Percentiles rank a stretch among this genome's conserved stretches.
Evolutionary conservation across 768 basidiomycete genomes (phyloP).

Genomic region (Naematelia aurantialba): DNA sequence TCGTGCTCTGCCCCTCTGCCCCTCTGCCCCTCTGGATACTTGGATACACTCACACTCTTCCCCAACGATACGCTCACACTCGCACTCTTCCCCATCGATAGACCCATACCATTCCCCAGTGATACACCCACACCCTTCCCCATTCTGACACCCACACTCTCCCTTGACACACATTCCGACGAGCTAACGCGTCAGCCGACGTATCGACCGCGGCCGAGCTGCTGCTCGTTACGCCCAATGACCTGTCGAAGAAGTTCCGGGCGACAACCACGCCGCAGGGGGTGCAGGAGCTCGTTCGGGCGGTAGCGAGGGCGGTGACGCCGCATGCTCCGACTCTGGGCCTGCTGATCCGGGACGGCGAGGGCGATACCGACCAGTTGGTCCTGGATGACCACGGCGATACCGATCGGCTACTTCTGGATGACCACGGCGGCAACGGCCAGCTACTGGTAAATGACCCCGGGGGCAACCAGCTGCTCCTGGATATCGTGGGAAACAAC

Average conservation of each 20-base stretch:
- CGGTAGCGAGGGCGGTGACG: conserved; percentile 55
- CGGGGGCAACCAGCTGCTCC: neutral
- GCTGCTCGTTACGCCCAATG: conserved; percentile 25
- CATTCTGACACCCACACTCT: neutral
- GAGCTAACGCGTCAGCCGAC: conserved; percentile 17
- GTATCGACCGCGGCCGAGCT: conserved; percentile 30
- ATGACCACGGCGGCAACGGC: neutral
- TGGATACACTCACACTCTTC: no score
- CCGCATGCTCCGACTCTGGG: conserved; percentile 26
- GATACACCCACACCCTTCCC: neutral
- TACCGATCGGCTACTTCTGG: neutral
- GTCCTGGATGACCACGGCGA: neutral
- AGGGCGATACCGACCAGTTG: neutral
- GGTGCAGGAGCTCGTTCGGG: conserved; percentile 53
- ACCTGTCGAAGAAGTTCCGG: conserved; percentile 30
- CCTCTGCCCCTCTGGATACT: no score
- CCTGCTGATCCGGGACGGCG: conserved; percentile 9
- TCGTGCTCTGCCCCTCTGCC: conserved; percentile 6
- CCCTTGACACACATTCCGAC: neutral
- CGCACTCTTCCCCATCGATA: no score
- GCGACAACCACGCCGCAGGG: conserved; percentile 1
- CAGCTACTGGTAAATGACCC: neutral
- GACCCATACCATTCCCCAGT: conserved; percentile 1
- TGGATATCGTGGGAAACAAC: no score
- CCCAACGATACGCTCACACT: no score